Evolutionary conservation across 257 asterid species (phyloP), one percentile per base, ranked within the genome.

Genomic region (Lycium ferocissimum): DNA sequence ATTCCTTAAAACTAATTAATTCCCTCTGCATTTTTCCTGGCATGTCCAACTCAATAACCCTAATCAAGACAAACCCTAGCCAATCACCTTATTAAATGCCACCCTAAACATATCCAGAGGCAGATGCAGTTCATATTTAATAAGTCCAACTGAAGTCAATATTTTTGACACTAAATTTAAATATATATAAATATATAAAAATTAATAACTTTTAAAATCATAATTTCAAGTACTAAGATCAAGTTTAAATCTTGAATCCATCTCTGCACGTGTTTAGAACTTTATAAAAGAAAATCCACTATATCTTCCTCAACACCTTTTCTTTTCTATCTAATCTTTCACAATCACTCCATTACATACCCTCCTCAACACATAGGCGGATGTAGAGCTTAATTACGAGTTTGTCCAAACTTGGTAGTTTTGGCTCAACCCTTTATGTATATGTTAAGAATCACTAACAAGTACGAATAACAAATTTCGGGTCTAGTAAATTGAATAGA

Each of bases 41-140:
- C 90, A 76, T 83, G 83, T 88, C 89, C 87, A 86, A 86, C 87
- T 87, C 92, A 87, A 86, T 84, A 63, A 47, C 84, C 92, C 88
- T 84, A 93, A 90, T 86, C 88, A 89, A 88, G 93, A 89, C 94
- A 91, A 90, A 88, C 91, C 87, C 84, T 81, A 84, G 11, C 86
- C 87, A 89, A 86, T 86, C 86, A 85, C 75, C 84, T 84, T 81
- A 71, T 80, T 57, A 80, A 26, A 80, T 80, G 71, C 2, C 58
- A 80, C 58, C 76, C 22, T 81, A 81, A 43, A 81, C 71, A 62
- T 62, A 80, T 38, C 72, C 26, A 18, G 9, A 17, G n/a, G 11
- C 7, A 20, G 81, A 47, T 40, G 17, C 56, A 73, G 26, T 73
- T 13, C 20, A 73, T 47, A 20, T 47, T 14, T 26, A 47, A 47